phyloP scores from a whole-genome alignment of 352 stramenopile species.

The Phytopythium vexans region DNA sequence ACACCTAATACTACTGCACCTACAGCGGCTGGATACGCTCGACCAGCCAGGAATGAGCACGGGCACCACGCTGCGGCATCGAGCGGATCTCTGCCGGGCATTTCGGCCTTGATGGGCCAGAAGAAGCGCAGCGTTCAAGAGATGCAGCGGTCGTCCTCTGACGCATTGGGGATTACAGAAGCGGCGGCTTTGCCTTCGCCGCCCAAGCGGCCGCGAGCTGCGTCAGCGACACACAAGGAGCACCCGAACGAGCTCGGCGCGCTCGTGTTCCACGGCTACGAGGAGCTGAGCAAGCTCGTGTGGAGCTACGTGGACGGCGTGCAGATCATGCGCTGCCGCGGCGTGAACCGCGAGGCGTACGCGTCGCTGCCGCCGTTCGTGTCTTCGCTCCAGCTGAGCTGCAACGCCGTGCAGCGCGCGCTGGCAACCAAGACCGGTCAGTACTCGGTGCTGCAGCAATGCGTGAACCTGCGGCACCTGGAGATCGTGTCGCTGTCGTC shows the following conservation, averaged over 20 bases:
- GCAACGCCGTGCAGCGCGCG: constrained; percentile 64
- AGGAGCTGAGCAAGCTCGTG: constrained; percentile 67
- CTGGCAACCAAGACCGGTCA: constrained; percentile 34
- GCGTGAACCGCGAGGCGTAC: constrained; percentile 41
- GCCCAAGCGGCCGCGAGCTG: background rate
- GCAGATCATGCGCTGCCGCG: constrained; percentile 73
- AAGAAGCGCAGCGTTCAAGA: constrained; percentile 35
- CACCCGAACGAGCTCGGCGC: constrained; percentile 28
- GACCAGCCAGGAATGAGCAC: background rate
- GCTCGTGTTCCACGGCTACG: constrained; percentile 59
- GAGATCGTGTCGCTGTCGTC: constrained; percentile 80
- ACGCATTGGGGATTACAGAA: background rate
- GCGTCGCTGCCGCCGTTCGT: constrained; percentile 58
- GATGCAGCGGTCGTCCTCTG: constrained; percentile 13
- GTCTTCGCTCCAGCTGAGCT: constrained; percentile 73
- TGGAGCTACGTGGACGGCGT: constrained; percentile 78
- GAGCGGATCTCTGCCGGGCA: constrained; percentile 26
- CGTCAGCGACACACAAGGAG: background rate
- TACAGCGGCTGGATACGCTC: background rate
- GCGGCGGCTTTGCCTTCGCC: background rate
- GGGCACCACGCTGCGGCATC: constrained; percentile 14
- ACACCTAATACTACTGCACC: background rate
- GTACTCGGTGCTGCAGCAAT: constrained; percentile 53
- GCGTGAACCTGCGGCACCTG: constrained; percentile 59
- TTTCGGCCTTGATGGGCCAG: constrained; percentile 26